Conservation (phyloP, 2,329 filamentous ascomycete species). For the Bipolaris zeicola region DNA sequence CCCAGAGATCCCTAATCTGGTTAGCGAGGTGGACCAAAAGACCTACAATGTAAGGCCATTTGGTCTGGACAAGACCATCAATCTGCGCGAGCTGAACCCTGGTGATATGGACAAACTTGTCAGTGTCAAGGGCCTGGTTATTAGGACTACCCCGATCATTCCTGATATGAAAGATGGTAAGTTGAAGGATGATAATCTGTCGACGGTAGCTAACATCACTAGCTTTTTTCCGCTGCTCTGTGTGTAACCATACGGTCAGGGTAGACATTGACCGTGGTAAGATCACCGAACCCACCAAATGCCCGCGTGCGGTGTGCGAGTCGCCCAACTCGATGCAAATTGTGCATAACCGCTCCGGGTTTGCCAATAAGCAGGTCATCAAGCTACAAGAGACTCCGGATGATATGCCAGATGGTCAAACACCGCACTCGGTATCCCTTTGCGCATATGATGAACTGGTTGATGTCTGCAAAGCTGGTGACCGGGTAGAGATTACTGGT, state of each 20-base stretch:
- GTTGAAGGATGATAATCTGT: background rate
- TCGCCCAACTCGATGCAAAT: constrained; percentile 97
- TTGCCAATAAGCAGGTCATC: constrained; percentile 98
- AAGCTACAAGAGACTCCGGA: constrained; percentile 98
- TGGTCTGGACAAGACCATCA: constrained; percentile 83
- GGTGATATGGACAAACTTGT: constrained; percentile 97
- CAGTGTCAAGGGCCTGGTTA: constrained; percentile 93
- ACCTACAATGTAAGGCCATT: constrained; percentile 89
- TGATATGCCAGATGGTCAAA: constrained; percentile 91
- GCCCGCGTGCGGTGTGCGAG: constrained; percentile 79
- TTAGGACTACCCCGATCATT: constrained; percentile 92
- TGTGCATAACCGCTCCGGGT: constrained; percentile 91
- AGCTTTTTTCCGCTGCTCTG: constrained; percentile 94
- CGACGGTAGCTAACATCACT: constrained; percentile 16
- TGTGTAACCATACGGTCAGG: constrained; percentile 88
- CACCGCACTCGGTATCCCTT: constrained; percentile 93
- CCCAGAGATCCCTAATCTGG: constrained; percentile 68
- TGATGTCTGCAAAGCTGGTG: constrained; percentile 97
- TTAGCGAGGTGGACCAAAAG: constrained; percentile 76
- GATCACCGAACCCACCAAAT: constrained; percentile 91
- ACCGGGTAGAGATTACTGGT: constrained; percentile 91
- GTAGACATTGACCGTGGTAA: constrained; percentile 94
- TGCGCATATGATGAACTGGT: constrained; percentile 97
- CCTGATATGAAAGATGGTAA: constrained; percentile 92
- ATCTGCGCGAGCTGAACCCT: constrained; percentile 92